Evolutionary conservation across 345 rosid species (phyloP).

Genomic region (Combretum micranthum): DNA sequence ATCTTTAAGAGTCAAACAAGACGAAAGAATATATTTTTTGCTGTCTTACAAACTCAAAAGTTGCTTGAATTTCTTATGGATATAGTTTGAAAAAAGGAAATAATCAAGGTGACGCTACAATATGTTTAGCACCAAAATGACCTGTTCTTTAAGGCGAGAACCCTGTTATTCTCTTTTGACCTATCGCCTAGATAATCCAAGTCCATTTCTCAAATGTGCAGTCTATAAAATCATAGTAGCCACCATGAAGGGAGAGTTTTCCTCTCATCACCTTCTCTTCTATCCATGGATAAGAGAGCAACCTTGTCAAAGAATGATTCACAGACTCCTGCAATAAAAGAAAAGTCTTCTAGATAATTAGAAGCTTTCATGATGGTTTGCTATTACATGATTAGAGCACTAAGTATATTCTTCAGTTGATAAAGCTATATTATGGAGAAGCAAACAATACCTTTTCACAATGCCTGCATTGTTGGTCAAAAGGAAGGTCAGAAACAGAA

Average conservation of each 20-base stretch:
- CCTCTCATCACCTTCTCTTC: conserved; percentile 69
- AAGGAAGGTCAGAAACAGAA: conserved; percentile 52
- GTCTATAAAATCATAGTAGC: conserved; percentile 75
- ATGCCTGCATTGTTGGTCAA: conserved; percentile 80
- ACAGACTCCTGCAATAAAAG: conserved; percentile 53
- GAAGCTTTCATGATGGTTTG: background rate
- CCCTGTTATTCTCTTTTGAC: conserved; percentile 24
- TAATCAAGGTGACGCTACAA: background rate
- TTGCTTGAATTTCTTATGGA: too few species aligned
- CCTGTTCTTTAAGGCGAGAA: conserved; percentile 38
- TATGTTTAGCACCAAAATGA: conserved; percentile 54
- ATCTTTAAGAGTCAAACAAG: too few species aligned
- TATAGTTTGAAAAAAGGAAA: background rate
- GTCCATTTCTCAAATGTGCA: conserved; percentile 98
- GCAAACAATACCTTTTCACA: conserved; percentile 76
- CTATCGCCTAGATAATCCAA: conserved; percentile 50
- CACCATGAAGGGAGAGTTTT: conserved; percentile 66
- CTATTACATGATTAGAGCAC: background rate
- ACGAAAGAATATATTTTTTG: too few species aligned
- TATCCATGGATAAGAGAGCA: conserved; percentile 92
- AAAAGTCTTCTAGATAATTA: background rate
- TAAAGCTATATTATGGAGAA: background rate
- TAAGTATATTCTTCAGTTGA: too few species aligned
- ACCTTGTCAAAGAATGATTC: conserved; percentile 57
- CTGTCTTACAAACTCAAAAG: too few species aligned